Base-by-base conservation (phyloP, 2,329 filamentous ascomycete species). In the Alternaria dauci region DNA sequence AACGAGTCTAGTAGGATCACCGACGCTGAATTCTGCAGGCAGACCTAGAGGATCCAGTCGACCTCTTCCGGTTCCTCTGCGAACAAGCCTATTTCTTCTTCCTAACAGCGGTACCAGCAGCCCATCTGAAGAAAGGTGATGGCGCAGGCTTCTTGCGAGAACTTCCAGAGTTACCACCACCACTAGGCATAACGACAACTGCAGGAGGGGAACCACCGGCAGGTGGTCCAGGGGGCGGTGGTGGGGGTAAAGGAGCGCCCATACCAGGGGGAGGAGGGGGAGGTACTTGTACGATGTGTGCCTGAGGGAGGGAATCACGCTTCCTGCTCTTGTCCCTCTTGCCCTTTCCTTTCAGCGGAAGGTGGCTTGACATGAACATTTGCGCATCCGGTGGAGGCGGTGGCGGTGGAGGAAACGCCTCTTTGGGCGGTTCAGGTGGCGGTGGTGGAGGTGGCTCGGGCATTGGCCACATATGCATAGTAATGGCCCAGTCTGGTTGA, bases 381-480 rank as follows among this genome's bases (percentile, higher is more conserved):
- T 60, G 65, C 25, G 55, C 61, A 63, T 71, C 61, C 25, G 60
- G 59, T 26, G 66, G 68, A 56, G 60, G 52, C 9, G 65, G 65
- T 14, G 63, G 65, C 8, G 63, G 64, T 2, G 64, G 61, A 32
- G 62, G 57, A 11, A 46, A 52, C 7, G 26, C 14, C 20, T 66
- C 63, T 18, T 44, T 46, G 1, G 58, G 60, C 18, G 59, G 65
- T 39, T 65, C 60, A 16, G 62, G 60, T 26, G 60, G 46, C 12
- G 58, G 36, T 28, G 61, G 60, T 6, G 32, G 32, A 2, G 32
- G 32, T 30, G 28, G 66, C 39, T 81, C 78, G 11, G 77, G 74
- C 74, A 83, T 79, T 0, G 81, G 81, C 81, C 82, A 83, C 73
- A 83, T 81, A 63, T 82, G 79, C 81, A 83, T 83, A 9, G 74